A percentile compares a stretch with the other conserved stretches of the same genome.
phyloP scores from a whole-genome alignment of 225 moss, liverwort and hornwort species.

The Marchantia polymorpha region DNA sequence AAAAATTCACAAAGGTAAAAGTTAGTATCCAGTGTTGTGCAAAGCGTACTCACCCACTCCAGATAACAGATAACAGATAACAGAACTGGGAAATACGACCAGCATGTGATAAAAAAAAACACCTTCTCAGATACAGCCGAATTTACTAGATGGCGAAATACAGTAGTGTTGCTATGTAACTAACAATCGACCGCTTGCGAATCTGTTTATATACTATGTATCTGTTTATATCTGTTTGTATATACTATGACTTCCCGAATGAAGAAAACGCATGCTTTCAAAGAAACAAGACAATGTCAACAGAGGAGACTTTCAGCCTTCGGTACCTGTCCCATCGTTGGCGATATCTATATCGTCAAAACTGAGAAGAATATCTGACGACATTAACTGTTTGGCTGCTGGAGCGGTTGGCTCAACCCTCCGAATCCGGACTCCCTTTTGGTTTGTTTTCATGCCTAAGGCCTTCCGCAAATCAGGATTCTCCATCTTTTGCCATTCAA shows the following conservation, averaged over 20 bases:
- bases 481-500: constrained; percentile 99
- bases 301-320: not conserved
- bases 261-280: too few species aligned
- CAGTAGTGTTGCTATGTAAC: not conserved
- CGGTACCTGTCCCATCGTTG: constrained; percentile 89
- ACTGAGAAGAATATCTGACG: constrained; percentile 92
- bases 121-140: not conserved
- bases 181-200: too few species aligned
- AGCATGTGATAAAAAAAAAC: not conserved
- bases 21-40: not conserved
- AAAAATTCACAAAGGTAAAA: constrained; percentile 26
- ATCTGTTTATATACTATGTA: too few species aligned
- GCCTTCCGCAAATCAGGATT: constrained; percentile 96
- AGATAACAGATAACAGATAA: too few species aligned
- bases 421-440: constrained; percentile 94
- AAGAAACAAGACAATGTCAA: not conserved
- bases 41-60: not conserved
- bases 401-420: constrained; percentile 99
- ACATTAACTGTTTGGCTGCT: constrained; percentile 72
- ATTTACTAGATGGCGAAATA: not conserved
- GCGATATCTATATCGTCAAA: constrained; percentile 94
- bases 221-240: too few species aligned
- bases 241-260: not conserved
- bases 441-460: constrained; percentile 81
- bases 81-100: not conserved